These are phyloP conservation scores for Neurospora tetrasperma DNA, from an alignment of 495 filamentous ascomycete species.

Conservation along the genomic window DNA sequence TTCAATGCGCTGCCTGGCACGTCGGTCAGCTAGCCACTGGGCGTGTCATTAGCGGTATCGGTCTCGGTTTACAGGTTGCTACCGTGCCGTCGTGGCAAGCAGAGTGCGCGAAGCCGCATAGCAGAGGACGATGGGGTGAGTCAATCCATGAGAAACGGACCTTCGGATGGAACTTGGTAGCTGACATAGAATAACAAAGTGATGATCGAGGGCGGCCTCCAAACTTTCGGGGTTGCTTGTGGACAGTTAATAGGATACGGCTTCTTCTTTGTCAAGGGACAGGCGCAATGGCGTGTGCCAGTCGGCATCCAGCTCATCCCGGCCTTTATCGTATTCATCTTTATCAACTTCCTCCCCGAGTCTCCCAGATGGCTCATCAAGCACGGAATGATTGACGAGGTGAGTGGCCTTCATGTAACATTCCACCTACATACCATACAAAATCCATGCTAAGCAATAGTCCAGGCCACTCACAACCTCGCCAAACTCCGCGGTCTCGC, in stretches of 20 bases:
- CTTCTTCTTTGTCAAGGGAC: slow-evolving; percentile 43
- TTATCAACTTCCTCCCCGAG: slow-evolving; percentile 62
- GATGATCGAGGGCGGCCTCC: slow-evolving; percentile 57
- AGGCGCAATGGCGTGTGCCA: slow-evolving; percentile 46
- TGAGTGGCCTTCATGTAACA: no score
- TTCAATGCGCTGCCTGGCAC: slow-evolving; percentile 46
- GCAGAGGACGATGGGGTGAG: slow-evolving; percentile 43
- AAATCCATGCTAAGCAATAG: no score
- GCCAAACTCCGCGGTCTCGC: slow-evolving; percentile 15
- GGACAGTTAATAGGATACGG: slow-evolving; percentile 49
- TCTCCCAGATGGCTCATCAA: slow-evolving; percentile 61
- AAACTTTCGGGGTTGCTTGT: slow-evolving; percentile 53
- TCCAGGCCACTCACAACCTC: not conserved
- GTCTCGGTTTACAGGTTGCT: slow-evolving; percentile 50
- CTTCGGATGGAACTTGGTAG: no score
- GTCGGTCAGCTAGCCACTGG: slow-evolving; percentile 49
- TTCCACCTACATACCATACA: not conserved
- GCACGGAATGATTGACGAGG: slow-evolving; percentile 27
- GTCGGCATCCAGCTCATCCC: slow-evolving; percentile 67
- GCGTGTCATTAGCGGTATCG: slow-evolving; percentile 45
- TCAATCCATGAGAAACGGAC: no score
- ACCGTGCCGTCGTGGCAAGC: slow-evolving; percentile 51
- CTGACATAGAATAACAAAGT: slow-evolving; percentile 11
- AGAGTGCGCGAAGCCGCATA: slow-evolving; percentile 56
- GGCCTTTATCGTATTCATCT: slow-evolving; percentile 51